Evolutionary conservation across 2,329 filamentous ascomycete species (phyloP), one percentile per base, ranked within the genome.

Genomic region (Pyrenophora graminea): DNA sequence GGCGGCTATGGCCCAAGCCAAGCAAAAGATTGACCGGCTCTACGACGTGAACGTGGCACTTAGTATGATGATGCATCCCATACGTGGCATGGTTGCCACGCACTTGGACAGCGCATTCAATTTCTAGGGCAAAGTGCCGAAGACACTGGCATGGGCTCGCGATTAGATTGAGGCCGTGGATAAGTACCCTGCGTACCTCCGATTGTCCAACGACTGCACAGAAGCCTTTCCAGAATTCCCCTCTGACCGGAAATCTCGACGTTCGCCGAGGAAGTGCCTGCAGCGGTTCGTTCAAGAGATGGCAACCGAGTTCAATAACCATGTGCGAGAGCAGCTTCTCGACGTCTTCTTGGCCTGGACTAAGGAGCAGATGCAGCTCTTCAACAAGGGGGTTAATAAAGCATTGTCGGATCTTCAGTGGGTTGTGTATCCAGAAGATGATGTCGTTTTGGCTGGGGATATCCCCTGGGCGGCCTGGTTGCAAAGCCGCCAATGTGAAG

Each of bases 361-460:
- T n/a, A 18, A 13, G 21, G 47, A 46, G 21, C 27, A 56, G 12
- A 63, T 42, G 23, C 40, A 48, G 45, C n/a, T 39, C 15, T 61
- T 65, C 40, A 63, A 65, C 31, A 61, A 59, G 12, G 57, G 61
- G 2, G 39, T 61, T 6, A 48, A 61, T 45, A 48, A 45, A 25
- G 55, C 46, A 36, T 18, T 58, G 3, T 51, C 31, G 9, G 40
- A 45, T 5, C 23, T 42, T 7, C 52, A 53, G 36, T 60, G 54
- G 43, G 15, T 38, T 5, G 39, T 49, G 13, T 57, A 61, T 49
- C 53, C 45, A n/a, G 3, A 37, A 6, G 25, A 36, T 15, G 54
- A 62, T 25, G 57, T 51, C 3, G 42, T 51, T 1, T 3, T 61
- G 17, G 51, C 39, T 19, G 48, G 43, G 17, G 45, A 51, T n/a